Base-by-base conservation (phyloP, 1,284 basidiomycete species). In the Austroboletus niveus region DNA sequence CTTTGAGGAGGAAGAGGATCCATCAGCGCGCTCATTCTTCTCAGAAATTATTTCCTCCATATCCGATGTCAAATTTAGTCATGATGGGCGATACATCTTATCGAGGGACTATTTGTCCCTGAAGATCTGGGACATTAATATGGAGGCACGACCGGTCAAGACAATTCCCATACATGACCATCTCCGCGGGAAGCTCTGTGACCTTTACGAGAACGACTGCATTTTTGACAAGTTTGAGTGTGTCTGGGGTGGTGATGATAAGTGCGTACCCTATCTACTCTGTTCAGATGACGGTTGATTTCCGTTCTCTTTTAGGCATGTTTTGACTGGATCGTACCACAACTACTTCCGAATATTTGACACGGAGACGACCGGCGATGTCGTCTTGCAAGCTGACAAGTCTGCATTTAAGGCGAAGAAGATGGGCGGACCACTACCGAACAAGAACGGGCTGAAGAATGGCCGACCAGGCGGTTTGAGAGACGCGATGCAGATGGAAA, bases 291-390 rank as follows among this genome's bases (percentile, higher is more conserved):
- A 44, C 40, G 27, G 15, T 40, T 41, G 27, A 59, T 41, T 24
- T 60, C 49, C 42, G 51, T 56, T 36, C 22, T 46, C 22, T 31
- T 17, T 10, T 35, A 97, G 94, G 65, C 86, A 94, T 70, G 92
- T 97, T 56, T 76, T 98, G 61, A 98, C 97, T 14, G 97, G 97
- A 46, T 98, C 95, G 45, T 99, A 99, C 76, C 95, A 98, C 79
- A 99, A 99, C 75, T 98, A 98, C 76, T 97, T 99, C 89, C 94
- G 96, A 72, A 95, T 99, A 81, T 98, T 95, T 73, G 96, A 99
- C 71, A 85, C 89, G 58, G 93, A 98, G 57, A 88, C 89, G 40
- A 75, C 88, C 61, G 89, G 87, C 57, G 96, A 98, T 65, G 86
- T 97, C 35, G 93, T 98, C 14, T 73, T 99, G 52, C 97, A 99